phyloP scores from a whole-genome alignment of 345 rosid species.

The Eutrema yunnanense region DNA sequence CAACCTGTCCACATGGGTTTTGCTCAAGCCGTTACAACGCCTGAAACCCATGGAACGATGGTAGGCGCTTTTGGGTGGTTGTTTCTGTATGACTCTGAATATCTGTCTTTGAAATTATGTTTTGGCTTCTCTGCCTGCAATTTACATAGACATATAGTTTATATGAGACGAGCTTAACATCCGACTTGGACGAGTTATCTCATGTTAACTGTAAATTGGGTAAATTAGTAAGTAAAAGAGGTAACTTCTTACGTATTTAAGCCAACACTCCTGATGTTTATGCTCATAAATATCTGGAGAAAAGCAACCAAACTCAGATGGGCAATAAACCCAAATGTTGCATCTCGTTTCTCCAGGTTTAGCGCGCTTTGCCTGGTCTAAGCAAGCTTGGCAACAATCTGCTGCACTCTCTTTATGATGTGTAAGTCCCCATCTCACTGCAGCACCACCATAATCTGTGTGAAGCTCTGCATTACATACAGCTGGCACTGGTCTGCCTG shows the following conservation, averaged over 20 bases:
- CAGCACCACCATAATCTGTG: conserved; percentile 83
- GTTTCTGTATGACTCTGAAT: conserved; percentile 69
- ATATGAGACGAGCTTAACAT: neutral
- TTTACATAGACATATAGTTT: conserved; percentile 6
- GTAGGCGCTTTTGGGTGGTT: conserved; percentile 78
- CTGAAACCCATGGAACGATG: conserved; percentile 92
- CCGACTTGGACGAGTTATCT: neutral
- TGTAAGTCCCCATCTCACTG: conserved; percentile 97
- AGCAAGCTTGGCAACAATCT: conserved; percentile 96
- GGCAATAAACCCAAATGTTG: conserved; percentile 99
- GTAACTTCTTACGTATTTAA: conserved; percentile 65
- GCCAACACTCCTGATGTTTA: conserved; percentile 90
- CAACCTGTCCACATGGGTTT: neutral
- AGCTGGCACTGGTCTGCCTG: conserved; percentile 79
- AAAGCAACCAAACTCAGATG: conserved; percentile 70
- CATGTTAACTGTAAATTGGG: neutral
- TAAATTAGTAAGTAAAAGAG: neutral
- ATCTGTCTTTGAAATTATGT: conserved; percentile 66
- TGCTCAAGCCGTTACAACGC: conserved; percentile 51
- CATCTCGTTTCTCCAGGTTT: conserved; percentile 79
- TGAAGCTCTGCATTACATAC: conserved; percentile 84
- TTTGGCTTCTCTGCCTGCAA: conserved; percentile 79
- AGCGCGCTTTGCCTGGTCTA: conserved; percentile 77
- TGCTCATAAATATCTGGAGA: conserved; percentile 92
- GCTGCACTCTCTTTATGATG: conserved; percentile 97